phyloP scores from a whole-genome alignment of 306 rosid species.

The Rosa chinensis region DNA sequence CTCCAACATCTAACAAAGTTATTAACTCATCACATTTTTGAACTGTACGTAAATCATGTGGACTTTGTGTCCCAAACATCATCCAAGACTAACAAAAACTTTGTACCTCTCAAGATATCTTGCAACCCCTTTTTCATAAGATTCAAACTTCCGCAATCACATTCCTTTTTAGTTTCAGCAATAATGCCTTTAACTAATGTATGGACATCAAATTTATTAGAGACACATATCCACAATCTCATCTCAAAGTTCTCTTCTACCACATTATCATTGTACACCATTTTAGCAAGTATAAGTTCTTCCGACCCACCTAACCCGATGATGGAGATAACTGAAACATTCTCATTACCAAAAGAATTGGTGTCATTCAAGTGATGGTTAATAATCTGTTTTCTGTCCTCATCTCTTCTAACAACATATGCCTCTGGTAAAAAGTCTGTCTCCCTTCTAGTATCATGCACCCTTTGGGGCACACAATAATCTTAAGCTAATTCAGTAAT shows the following conservation, averaged over 20 bases:
- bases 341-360: background rate
- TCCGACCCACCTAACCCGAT: background rate
- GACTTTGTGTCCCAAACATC: too few species aligned
- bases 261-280: background rate
- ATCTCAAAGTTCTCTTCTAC: background rate
- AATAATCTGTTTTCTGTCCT: background rate
- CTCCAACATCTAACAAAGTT: too few species aligned
- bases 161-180: background rate
- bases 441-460: background rate
- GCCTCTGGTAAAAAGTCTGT: too few species aligned
- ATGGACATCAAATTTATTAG: background rate
- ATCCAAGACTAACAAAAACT: too few species aligned
- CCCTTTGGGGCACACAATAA: too few species aligned
- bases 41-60: too few species aligned
- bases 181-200: background rate
- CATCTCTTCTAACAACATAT: slow-evolving; percentile 9
- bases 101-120: background rate
- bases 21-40: too few species aligned
- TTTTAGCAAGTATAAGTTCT: background rate
- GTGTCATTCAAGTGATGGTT: background rate
- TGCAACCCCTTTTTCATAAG: background rate
- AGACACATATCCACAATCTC: background rate
- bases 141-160: background rate
- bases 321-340: background rate
- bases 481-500: too few species aligned